Evolutionary conservation across 805 yeast species (phyloP).

Genomic region (Priceomyces medius): DNA sequence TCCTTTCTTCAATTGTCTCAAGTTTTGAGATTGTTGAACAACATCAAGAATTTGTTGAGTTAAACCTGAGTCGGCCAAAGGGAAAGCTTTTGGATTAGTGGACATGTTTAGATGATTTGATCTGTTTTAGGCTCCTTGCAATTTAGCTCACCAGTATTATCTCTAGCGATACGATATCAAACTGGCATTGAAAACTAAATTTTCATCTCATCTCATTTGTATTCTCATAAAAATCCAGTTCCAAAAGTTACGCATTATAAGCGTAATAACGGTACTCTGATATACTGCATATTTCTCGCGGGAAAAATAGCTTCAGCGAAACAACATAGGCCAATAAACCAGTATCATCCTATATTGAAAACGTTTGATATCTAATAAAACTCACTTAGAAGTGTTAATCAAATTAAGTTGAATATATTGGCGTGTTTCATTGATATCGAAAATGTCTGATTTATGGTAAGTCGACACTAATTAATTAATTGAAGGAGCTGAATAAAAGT

Average conservation of each 20-base stretch:
- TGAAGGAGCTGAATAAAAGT: not conserved
- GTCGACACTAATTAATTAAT: slow-evolving; percentile 19
- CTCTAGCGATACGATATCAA: slow-evolving; percentile 1
- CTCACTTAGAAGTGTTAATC: slow-evolving; percentile 3
- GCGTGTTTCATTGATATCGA: slow-evolving; percentile 11
- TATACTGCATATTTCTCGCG: slow-evolving; percentile 1
- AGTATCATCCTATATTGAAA: not conserved
- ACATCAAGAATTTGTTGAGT: slow-evolving; percentile 96
- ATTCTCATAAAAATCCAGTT: not conserved
- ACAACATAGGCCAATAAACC: slow-evolving; percentile 4
- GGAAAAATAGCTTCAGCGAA: slow-evolving; percentile 4
- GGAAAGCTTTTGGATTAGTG: slow-evolving; percentile 97
- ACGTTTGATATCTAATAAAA: slow-evolving; percentile 5
- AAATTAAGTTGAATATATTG: slow-evolving; percentile 3
- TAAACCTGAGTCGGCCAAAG: slow-evolving; percentile 93
- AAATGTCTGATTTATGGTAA: slow-evolving; percentile 77
- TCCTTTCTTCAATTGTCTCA: slow-evolving; percentile 99
- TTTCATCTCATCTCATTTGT: slow-evolving; percentile 4
- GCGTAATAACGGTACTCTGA: not conserved
- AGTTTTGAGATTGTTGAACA: slow-evolving; percentile 95
- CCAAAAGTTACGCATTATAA: slow-evolving; percentile 4
- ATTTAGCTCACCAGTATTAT: slow-evolving; percentile 32
- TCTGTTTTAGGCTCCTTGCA: slow-evolving; percentile 53
- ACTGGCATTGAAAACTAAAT: not conserved
- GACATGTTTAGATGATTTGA: slow-evolving; percentile 49